Evolutionary conservation across 257 asterid genomes (phyloP), one percentile per base, ranked within the genome.

Genomic region (Henckelia pumila): DNA sequence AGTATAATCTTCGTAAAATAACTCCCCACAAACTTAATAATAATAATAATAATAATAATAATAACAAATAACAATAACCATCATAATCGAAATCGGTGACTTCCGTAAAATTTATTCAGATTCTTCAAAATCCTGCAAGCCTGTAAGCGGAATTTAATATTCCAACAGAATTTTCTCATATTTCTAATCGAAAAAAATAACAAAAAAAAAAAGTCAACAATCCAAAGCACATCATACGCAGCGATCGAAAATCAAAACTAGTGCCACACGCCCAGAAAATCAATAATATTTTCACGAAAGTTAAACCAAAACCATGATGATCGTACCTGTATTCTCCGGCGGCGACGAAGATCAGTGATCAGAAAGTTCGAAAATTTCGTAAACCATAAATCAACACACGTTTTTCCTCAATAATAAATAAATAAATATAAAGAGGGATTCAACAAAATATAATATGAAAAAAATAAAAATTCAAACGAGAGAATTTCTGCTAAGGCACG

Each of bases 1-100:
- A 47, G 52, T 69, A 66, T 64, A 49, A 70, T 64, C 63, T 59
- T 72, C 79, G 50, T 29, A 59, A 72, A 72, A 52, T 73, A 73
- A 73, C 74, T n/a, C 76, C 76, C 14, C 81, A 63, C 23, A 55
- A 47, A 68, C 24, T 25, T 47, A 55, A 52, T 17, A 25, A 61
- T 28, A 66, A 35, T 23, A 61, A 9, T 32, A 60, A 53, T n/a
- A n/a, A n/a, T n/a, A n/a, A n/a, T n/a, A n/a, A n/a, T n/a, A n/a
- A n/a, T 9, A 40, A 56, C 5, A 56, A 58, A 44, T 6, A 40
- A 22, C 10, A 58, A 17, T 57, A 20, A 47, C 4, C 19, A 44
- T 47, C 21, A 47, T 40, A 40, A 40, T 47, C 21, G 20, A 47
- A 47, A 17, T 16, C 8, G 2, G 3, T 47, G 20, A 47, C 4